Evolutionary conservation across 2,329 filamentous ascomycete species (phyloP).

Genomic region (Geosmithia morbida): DNA sequence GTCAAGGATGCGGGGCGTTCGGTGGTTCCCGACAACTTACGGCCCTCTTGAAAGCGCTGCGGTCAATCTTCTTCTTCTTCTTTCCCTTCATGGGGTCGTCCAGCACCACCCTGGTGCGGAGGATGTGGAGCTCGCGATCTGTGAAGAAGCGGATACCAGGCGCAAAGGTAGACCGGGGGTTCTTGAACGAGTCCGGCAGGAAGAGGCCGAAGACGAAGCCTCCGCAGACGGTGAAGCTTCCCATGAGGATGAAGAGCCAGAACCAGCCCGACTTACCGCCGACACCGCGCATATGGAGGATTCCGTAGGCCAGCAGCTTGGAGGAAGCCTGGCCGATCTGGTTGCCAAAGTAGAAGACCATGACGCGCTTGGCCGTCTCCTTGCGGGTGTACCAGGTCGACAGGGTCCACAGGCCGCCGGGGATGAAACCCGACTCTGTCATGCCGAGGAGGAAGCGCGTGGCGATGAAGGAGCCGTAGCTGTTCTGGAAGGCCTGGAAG

Average conservation of each 20-base stretch:
- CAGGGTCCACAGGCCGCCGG: conserved; percentile 33
- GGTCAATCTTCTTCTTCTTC: conserved; percentile 31
- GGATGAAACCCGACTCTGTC: conserved; percentile 40
- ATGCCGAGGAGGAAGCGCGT: conserved; percentile 37
- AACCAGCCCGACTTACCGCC: conserved; percentile 36
- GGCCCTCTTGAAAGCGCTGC: conserved; percentile 26
- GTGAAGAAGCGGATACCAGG: conserved; percentile 19
- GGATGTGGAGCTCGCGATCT: conserved; percentile 23
- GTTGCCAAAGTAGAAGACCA: conserved; percentile 42
- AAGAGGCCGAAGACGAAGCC: conserved; percentile 25
- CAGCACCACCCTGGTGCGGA: conserved; percentile 22
- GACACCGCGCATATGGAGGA: conserved; percentile 33
- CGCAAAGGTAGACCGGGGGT: conserved; percentile 25
- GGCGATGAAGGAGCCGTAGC: conserved; percentile 29
- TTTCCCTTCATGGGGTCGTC: conserved; percentile 29
- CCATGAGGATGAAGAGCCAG: conserved; percentile 40
- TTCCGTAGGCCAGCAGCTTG: conserved; percentile 26
- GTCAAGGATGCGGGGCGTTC: too few species aligned
- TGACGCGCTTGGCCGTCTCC: conserved; percentile 36
- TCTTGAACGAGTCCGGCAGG: conserved; percentile 28
- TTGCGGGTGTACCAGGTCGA: conserved; percentile 39
- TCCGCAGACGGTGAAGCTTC: conserved; percentile 31
- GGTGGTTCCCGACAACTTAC: conserved; percentile 9
- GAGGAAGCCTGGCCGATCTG: conserved; percentile 28
- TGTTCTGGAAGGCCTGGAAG: conserved; percentile 36